Conservation (phyloP, 208 protist species). For the Leishmania braziliensis region DNA sequence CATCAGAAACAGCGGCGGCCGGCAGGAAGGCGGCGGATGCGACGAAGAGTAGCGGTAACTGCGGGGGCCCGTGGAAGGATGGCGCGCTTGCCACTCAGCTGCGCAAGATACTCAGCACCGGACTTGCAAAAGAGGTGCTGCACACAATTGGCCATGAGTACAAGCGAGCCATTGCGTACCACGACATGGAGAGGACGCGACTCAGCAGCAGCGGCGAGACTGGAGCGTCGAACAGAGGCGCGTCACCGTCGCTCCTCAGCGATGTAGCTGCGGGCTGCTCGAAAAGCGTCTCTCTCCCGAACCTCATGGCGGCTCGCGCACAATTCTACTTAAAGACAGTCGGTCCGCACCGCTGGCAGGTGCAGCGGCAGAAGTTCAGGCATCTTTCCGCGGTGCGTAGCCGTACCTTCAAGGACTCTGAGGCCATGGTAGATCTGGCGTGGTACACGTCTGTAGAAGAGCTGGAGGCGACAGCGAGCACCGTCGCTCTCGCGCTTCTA, state of each 20-base stretch:
- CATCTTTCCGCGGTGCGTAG: slow-evolving; percentile 53
- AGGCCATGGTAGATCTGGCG: slow-evolving; percentile 77
- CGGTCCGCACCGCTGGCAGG: slow-evolving; percentile 49
- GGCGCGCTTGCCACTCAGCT: slow-evolving; percentile 36
- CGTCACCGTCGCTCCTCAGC: background rate
- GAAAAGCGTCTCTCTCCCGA: slow-evolving; percentile 1
- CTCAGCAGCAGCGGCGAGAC: background rate
- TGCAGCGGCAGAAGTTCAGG: slow-evolving; percentile 38
- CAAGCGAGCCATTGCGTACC: slow-evolving; percentile 56
- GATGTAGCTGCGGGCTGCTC: background rate
- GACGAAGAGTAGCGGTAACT: background rate
- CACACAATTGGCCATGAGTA: slow-evolving; percentile 74
- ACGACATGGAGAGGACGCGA: slow-evolving; percentile 30
- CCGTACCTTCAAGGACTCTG: slow-evolving; percentile 74
- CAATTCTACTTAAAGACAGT: slow-evolving; percentile 28
- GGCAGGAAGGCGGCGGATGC: background rate
- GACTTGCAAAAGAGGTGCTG: slow-evolving; percentile 82
- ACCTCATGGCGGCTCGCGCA: slow-evolving; percentile 7
- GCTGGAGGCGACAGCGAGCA: slow-evolving; percentile 69
- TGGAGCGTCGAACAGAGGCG: background rate
- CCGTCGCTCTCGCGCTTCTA: slow-evolving; percentile 53
- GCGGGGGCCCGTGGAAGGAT: slow-evolving; percentile 10
- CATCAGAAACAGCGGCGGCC: background rate
- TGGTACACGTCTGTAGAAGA: slow-evolving; percentile 79
- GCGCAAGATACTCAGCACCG: slow-evolving; percentile 52